Conservation (phyloP, 2,329 filamentous ascomycete genomes). For the Trichoderma atrobrunneum region DNA sequence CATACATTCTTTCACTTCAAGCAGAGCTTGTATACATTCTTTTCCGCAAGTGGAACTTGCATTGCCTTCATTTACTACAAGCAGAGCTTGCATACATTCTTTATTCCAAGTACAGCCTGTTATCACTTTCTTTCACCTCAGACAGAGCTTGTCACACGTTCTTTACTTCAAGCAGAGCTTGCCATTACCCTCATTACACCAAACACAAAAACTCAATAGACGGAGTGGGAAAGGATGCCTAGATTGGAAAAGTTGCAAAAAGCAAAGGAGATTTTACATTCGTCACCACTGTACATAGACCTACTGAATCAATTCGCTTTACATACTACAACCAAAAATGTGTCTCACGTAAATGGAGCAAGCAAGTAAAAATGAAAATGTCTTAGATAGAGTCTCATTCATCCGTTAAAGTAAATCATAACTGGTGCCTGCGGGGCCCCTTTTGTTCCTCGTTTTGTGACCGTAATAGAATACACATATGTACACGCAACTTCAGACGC, state of each 20-base stretch:
- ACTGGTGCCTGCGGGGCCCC: conserved; percentile 1
- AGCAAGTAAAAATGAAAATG: not conserved
- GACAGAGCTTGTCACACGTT: not conserved
- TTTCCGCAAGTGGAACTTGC: not conserved
- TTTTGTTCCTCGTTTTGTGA: not conserved
- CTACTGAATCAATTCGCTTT: not conserved
- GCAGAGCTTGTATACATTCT: not conserved
- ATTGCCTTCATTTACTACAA: not conserved
- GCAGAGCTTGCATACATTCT: not conserved
- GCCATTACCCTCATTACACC: not conserved
- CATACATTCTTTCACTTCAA: too few species aligned
- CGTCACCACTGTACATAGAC: not conserved
- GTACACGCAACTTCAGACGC: conserved; percentile 5
- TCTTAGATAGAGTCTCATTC: conserved; percentile 10
- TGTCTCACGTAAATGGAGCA: not conserved
- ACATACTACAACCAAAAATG: not conserved
- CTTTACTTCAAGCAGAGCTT: not conserved
- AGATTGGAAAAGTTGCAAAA: not conserved
- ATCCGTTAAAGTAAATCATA: conserved; percentile 12
- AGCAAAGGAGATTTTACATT: not conserved
- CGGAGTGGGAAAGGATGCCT: not conserved
- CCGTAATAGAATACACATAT: conserved; percentile 14
- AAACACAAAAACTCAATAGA: not conserved
- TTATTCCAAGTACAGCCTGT: not conserved
- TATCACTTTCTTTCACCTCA: not conserved